phyloP scores from a whole-genome alignment of 768 basidiomycete species.

The Exsudoporus frostii region DNA sequence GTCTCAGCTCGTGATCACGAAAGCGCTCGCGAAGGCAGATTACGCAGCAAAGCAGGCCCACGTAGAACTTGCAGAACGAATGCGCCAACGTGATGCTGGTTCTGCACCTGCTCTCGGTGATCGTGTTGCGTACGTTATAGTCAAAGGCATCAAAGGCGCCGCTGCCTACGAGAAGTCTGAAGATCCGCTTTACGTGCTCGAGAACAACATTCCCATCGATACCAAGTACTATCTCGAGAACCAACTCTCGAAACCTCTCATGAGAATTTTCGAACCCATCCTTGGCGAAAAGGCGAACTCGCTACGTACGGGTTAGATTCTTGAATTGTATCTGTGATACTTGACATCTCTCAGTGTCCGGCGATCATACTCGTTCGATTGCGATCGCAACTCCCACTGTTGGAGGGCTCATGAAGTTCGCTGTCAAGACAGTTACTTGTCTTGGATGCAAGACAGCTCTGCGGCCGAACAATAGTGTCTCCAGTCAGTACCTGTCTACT shows the following conservation, averaged over 20 bases:
- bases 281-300: slow-evolving; percentile 87
- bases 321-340: not conserved
- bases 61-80: slow-evolving; percentile 90
- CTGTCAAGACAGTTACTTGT: slow-evolving; percentile 93
- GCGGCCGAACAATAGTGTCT: slow-evolving; percentile 68
- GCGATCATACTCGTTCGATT: slow-evolving; percentile 94
- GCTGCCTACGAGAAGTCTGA: slow-evolving; percentile 99
- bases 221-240: slow-evolving; percentile 98
- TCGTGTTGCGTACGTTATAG: slow-evolving; percentile 97
- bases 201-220: slow-evolving; percentile 97
- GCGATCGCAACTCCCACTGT: slow-evolving; percentile 95
- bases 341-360: slow-evolving; percentile 61
- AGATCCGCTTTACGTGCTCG: slow-evolving; percentile 94
- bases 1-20: slow-evolving; percentile 99
- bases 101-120: slow-evolving; percentile 98
- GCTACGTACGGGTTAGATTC: slow-evolving; percentile 52
- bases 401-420: slow-evolving; percentile 98
- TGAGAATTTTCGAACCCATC: slow-evolving; percentile 98
- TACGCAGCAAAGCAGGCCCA: slow-evolving; percentile 96
- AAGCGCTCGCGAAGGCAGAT: slow-evolving; percentile 90
- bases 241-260: slow-evolving; percentile 92
- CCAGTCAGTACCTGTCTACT: slow-evolving; percentile 43
- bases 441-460: slow-evolving; percentile 93
- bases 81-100: slow-evolving; percentile 95
- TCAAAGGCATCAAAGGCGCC: slow-evolving; percentile 95